Percentiles rank a stretch among this genome's conserved stretches.
These are phyloP conservation scores for Dryadomyces quercus-mongolicae DNA, from an alignment of 2,329 filamentous ascomycete species.

Conservation along the genomic window DNA sequence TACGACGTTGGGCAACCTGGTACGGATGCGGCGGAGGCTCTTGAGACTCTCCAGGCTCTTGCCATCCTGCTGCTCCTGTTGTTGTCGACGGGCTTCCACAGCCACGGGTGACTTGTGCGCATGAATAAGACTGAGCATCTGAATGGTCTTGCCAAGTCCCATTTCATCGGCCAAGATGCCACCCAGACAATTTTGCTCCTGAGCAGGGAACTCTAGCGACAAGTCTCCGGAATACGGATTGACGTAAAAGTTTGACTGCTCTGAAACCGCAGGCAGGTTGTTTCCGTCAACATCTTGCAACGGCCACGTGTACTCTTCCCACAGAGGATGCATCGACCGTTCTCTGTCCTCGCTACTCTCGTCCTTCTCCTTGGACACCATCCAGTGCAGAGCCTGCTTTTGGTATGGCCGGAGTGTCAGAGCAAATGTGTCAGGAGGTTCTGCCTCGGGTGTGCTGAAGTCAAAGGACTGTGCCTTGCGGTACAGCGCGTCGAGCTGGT, in stretches of 20 bases:
- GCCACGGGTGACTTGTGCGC: conserved; percentile 56
- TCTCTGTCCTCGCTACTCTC: conserved; percentile 37
- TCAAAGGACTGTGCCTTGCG: conserved; percentile 96
- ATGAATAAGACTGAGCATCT: conserved; percentile 92
- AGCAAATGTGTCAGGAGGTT: conserved; percentile 69
- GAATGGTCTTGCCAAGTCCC: conserved; percentile 96
- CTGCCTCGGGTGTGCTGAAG: conserved; percentile 77
- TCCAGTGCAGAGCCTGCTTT: conserved; percentile 91
- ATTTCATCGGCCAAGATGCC: conserved; percentile 94
- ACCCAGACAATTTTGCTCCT: conserved; percentile 89
- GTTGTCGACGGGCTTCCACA: conserved; percentile 22
- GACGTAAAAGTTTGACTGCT: conserved; percentile 72
- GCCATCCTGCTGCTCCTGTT: conserved; percentile 1
- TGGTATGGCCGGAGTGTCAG: conserved; percentile 86
- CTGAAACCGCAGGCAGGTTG: conserved; percentile 51
- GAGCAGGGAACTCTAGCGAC: conserved; percentile 79
- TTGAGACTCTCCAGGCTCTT: conserved; percentile 34
- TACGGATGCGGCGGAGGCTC: conserved; percentile 33
- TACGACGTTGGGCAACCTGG: conserved; percentile 34
- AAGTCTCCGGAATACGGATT: conserved; percentile 96
- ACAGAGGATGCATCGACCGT: conserved; percentile 86
- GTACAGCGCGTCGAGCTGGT: conserved; percentile 87
- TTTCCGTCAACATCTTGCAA: conserved; percentile 76
- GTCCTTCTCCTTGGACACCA: conserved; percentile 85
- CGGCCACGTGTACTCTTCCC: conserved; percentile 94